Evolutionary conservation across 352 stramenopile species (phyloP).

Genomic region (Phytophthora fragariae): DNA sequence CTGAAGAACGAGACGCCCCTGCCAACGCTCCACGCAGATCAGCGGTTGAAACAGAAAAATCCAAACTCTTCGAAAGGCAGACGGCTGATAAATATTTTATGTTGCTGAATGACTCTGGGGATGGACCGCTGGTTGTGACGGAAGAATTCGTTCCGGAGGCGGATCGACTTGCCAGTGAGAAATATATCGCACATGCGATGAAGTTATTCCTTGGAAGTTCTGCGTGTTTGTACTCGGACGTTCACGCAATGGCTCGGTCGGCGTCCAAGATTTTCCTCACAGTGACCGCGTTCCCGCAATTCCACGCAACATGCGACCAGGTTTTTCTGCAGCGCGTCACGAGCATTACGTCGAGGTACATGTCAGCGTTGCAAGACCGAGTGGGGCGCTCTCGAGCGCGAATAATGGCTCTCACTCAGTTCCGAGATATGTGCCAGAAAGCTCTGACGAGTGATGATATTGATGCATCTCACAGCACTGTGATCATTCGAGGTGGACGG

Average conservation of each 20-base stretch:
- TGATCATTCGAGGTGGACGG: constrained; percentile 6
- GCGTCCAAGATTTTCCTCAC: constrained; percentile 51
- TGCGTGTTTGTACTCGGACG: constrained; percentile 35
- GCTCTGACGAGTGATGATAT: constrained; percentile 11
- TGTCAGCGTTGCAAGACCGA: constrained; percentile 43
- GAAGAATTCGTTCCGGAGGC: too few species aligned
- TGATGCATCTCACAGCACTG: not conserved
- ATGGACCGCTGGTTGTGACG: not conserved
- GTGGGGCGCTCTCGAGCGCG: constrained; percentile 55
- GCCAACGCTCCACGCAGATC: constrained; percentile 3
- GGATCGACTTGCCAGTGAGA: not conserved
- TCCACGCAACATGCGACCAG: constrained; percentile 58
- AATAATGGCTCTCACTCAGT: constrained; percentile 31
- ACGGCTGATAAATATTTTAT: constrained; percentile 47
- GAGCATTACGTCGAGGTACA: constrained; percentile 40
- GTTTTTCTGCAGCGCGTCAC: constrained; percentile 58
- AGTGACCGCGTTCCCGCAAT: constrained; percentile 44
- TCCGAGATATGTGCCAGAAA: constrained; percentile 44
- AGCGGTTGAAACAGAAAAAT: constrained; percentile 32
- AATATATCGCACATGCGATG: not conserved
- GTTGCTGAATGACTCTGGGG: constrained; percentile 11
- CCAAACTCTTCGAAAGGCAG: constrained; percentile 33
- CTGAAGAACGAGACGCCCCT: not conserved
- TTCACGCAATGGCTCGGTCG: constrained; percentile 38
- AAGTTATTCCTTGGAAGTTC: constrained; percentile 41